Evolutionary conservation across 257 asterid species (phyloP), one percentile per base, ranked within the genome.

Genomic region (Ocimum tenuiflorum): DNA sequence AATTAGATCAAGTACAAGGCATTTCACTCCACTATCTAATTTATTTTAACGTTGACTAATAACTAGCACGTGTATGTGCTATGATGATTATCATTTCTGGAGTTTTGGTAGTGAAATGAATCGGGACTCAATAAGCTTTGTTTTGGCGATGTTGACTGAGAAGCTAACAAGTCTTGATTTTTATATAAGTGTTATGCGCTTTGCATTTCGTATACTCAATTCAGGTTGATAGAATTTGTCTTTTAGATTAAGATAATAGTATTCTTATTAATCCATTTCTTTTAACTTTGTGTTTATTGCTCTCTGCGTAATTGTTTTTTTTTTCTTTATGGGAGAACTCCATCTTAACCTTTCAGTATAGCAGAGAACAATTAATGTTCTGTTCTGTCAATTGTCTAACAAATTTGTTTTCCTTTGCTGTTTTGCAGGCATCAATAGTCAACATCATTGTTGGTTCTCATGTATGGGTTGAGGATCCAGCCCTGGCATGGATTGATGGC

Each of bases 381-480:
- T 46, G 52, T 33, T 38, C 68, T 19, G 43, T 43, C 38, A 65
- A 56, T 67, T 55, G n/a, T 63, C 69, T 73, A 57, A 59, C 70
- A 31, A 39, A 60, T 13, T 72, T 48, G 8, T 56, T 56, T n/a
- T 8, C 71, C 47, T 54, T 7, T 2, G 31, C 54, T 39, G n/a
- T 73, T 65, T 70, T 87, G 85, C 91, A 94, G 97, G 95, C 86
- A 50, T 78, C 97, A 72, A 46, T 83, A 13, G 95, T 85, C 69
- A 94, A 94, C 71, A 90, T 94, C 52, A 86, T 77, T 36, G 95
- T 83, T 67, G 96, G 97, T 73, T 86, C 97, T 70, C 96, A 90
- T 77, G 99, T 88, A 60, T 94, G 97, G 99, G 85, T 83, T 67
- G 99, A 94, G 85, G 99, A 94, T 79, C 85, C 92, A 17, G 74